Percentiles rank a stretch among this genome's conserved stretches.
phyloP scores from a whole-genome alignment of 2,329 filamentous ascomycete genomes.

The Hypoxylon sp. region DNA sequence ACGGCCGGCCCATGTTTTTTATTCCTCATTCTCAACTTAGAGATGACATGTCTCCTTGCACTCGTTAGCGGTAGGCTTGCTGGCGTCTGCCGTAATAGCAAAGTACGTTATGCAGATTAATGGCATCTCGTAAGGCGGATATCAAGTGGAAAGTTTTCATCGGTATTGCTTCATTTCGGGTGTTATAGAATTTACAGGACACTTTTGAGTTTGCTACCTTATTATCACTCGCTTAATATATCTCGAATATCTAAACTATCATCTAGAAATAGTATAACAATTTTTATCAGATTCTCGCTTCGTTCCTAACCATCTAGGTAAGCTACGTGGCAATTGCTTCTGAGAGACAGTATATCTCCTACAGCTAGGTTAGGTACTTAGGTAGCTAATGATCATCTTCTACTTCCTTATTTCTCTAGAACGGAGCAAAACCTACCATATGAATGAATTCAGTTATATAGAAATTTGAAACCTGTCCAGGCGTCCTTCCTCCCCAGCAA shows the following conservation, averaged over 20 bases:
- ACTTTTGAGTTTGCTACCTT: not conserved
- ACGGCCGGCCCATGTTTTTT: not conserved
- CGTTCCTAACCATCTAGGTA: not conserved
- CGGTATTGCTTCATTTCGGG: not conserved
- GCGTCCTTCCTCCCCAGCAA: too few relatives aligned
- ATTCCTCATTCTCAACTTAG: not conserved
- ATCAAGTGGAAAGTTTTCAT: not conserved
- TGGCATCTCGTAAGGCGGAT: not conserved
- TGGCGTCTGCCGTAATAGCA: not conserved
- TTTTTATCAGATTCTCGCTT: not conserved
- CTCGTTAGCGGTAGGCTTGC: constrained; percentile 8
- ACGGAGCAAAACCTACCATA: too few relatives aligned
- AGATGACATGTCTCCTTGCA: not conserved
- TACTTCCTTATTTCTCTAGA: not conserved
- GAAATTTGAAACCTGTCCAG: too few relatives aligned
- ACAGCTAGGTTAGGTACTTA: not conserved
- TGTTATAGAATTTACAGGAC: not conserved
- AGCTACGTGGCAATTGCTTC: not conserved
- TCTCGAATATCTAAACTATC: not conserved
- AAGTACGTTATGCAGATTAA: constrained; percentile 3
- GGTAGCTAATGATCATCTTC: not conserved
- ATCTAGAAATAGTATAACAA: not conserved
- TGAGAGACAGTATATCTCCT: not conserved
- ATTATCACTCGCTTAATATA: not conserved
- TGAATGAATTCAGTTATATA: too few relatives aligned